phyloP scores from a whole-genome alignment of 164 flowering plant species.

The Saururus chinensis region DNA sequence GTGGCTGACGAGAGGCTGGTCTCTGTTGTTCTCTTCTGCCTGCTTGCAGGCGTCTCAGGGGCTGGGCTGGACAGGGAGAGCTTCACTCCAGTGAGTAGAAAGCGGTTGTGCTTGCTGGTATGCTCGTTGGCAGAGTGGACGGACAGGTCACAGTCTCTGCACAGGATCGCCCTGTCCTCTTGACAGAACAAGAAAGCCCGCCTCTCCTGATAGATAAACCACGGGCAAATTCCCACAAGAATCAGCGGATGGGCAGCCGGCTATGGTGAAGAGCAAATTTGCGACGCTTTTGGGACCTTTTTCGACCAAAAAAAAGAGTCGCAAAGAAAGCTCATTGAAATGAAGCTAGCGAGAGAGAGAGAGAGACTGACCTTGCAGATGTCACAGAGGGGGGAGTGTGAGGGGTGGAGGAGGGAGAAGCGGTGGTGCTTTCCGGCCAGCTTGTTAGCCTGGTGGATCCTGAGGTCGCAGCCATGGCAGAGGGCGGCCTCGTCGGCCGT shows the following conservation, averaged over 20 bases:
- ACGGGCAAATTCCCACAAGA: background rate
- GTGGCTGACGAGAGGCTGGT: background rate
- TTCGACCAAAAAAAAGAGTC: slow-evolving; percentile 2
- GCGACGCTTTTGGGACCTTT: background rate
- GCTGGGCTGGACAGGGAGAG: slow-evolving; percentile 31
- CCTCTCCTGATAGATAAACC: slow-evolving; percentile 34
- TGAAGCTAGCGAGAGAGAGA: slow-evolving; percentile 4
- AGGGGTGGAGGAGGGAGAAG: slow-evolving; percentile 22
- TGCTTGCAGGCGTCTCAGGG: background rate
- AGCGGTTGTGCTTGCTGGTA: slow-evolving; percentile 63
- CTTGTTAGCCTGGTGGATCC: slow-evolving; percentile 28
- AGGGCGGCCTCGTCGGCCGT: slow-evolving; percentile 31
- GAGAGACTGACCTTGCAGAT: slow-evolving; percentile 22
- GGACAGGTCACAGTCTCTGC: slow-evolving; percentile 74
- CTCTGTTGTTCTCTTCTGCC: slow-evolving; percentile 1
- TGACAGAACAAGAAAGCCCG: slow-evolving; percentile 82
- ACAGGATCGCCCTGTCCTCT: slow-evolving; percentile 80
- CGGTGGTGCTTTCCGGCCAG: slow-evolving; percentile 31
- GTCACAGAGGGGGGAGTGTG: slow-evolving; percentile 22
- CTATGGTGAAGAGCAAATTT: background rate
- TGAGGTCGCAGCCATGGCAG: slow-evolving; percentile 19
- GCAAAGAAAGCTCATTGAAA: background rate
- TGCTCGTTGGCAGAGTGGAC: slow-evolving; percentile 69
- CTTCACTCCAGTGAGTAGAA: slow-evolving; percentile 77
- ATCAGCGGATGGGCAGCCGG: too few relatives aligned